Evolutionary conservation across 306 rosid species (phyloP).

Genomic region (Castanea crenata): DNA sequence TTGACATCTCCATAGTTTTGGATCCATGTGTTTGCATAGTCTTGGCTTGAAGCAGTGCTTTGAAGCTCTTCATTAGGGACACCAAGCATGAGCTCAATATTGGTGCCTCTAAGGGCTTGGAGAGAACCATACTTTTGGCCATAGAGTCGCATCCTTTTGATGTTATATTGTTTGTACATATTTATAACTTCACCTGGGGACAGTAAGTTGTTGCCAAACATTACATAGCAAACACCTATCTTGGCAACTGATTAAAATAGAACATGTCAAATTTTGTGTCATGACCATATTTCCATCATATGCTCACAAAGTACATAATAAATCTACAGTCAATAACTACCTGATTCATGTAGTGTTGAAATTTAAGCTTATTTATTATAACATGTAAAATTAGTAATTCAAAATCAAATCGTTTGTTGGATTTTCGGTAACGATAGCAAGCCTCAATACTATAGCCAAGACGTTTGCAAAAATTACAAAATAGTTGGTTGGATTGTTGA

Average conservation of each 20-base stretch:
- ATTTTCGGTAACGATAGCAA: no score
- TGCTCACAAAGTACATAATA: no score
- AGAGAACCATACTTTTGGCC: slow-evolving; percentile 26
- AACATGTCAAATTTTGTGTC: background rate
- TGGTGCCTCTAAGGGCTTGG: slow-evolving; percentile 47
- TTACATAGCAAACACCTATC: slow-evolving; percentile 55
- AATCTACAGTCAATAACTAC: no score
- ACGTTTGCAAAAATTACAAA: no score
- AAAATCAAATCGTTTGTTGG: no score
- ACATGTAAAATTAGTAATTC: no score
- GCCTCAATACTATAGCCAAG: no score
- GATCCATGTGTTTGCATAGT: slow-evolving; percentile 43
- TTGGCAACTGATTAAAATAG: slow-evolving; percentile 30
- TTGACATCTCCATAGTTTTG: slow-evolving; percentile 32
- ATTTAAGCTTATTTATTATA: no score
- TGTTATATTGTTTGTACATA: slow-evolving; percentile 27
- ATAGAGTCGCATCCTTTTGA: slow-evolving; percentile 35
- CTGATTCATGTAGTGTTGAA: no score
- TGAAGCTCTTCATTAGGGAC: slow-evolving; percentile 6
- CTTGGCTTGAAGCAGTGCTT: slow-evolving; percentile 20
- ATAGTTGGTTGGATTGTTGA: no score
- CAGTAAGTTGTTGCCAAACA: slow-evolving; percentile 34
- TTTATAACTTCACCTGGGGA: slow-evolving; percentile 33
- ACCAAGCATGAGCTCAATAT: slow-evolving; percentile 31
- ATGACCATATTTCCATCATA: no score